Conservation (phyloP, 73 alveolate species). For the Urostyla sp. region DNA sequence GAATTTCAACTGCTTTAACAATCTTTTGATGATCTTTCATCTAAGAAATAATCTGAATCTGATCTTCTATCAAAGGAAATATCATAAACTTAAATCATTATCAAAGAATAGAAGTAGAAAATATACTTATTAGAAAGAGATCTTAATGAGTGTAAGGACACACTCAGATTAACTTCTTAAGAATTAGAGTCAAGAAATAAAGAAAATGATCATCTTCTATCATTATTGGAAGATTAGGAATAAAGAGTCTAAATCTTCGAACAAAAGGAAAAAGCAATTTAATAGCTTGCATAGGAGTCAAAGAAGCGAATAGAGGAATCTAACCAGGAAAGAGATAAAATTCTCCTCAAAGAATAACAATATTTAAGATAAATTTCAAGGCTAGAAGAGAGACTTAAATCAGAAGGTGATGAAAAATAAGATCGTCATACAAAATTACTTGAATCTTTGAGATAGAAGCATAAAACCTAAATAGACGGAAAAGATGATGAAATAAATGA, state of each 20-base stretch:
- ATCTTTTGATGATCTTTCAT: slow-evolving; percentile 53
- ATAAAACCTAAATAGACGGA: slow-evolving; percentile 40
- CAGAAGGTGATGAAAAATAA: slow-evolving; percentile 56
- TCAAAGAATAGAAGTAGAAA: slow-evolving; percentile 32
- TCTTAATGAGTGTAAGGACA: slow-evolving; percentile 57
- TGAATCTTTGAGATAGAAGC: slow-evolving; percentile 65
- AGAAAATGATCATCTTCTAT: slow-evolving; percentile 64
- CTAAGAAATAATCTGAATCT: slow-evolving; percentile 45
- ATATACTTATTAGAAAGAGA: slow-evolving; percentile 52
- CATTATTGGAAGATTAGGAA: slow-evolving; percentile 70
- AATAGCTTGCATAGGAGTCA: slow-evolving; percentile 50
- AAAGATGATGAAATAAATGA: slow-evolving; percentile 76
- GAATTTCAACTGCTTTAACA: slow-evolving; percentile 36
- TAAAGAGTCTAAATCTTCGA: slow-evolving; percentile 59
- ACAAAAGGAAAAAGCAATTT: slow-evolving; percentile 63
- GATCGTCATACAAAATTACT: slow-evolving; percentile 60
- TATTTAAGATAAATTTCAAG: slow-evolving; percentile 61
- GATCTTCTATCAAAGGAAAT: slow-evolving; percentile 59
- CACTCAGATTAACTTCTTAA: slow-evolving; percentile 3
- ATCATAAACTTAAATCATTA: not conserved
- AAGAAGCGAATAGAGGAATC: slow-evolving; percentile 75
- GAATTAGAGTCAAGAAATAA: slow-evolving; percentile 56
- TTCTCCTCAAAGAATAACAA: slow-evolving; percentile 70
- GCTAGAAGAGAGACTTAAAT: slow-evolving; percentile 62
- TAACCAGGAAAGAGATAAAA: slow-evolving; percentile 66